A percentile compares a stretch with the other conserved stretches of the same genome.
These are phyloP conservation scores for Collybia nuda DNA, from an alignment of 768 basidiomycete genomes.

Conservation along the genomic window DNA sequence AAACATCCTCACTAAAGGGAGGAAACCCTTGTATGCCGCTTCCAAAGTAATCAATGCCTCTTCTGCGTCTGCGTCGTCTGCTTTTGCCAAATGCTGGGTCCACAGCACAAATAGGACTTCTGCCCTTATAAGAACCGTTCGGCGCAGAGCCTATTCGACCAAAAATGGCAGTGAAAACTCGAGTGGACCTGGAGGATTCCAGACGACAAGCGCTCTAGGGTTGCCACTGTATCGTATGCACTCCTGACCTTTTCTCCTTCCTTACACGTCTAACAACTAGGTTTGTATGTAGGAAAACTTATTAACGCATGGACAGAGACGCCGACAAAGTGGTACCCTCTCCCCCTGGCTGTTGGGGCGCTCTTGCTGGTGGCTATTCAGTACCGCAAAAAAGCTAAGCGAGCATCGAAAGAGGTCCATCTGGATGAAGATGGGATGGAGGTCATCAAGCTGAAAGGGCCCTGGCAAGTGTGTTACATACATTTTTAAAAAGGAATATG, in stretches of 20 bases:
- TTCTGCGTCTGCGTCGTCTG: constrained; percentile 44
- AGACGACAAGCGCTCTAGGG: constrained; percentile 21
- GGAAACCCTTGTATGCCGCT: constrained; percentile 56
- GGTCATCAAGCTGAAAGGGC: constrained; percentile 79
- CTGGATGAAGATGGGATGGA: constrained; percentile 85
- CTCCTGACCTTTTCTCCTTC: background rate
- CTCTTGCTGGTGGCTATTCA: constrained; percentile 81
- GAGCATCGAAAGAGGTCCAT: constrained; percentile 60
- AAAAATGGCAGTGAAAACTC: constrained; percentile 26
- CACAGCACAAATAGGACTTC: constrained; percentile 54
- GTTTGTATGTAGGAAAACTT: constrained; percentile 49
- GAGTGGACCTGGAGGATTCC: constrained; percentile 19
- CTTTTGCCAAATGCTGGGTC: constrained; percentile 51
- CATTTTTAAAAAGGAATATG: background rate
- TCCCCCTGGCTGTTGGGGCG: constrained; percentile 88
- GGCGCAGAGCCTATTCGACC: constrained; percentile 39
- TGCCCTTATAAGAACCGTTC: constrained; percentile 45
- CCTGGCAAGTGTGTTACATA: constrained; percentile 76
- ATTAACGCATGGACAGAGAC: constrained; percentile 82
- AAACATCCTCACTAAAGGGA: constrained; percentile 48
- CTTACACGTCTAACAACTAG: constrained; percentile 6
- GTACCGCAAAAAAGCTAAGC: constrained; percentile 59
- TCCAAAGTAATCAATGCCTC: constrained; percentile 54
- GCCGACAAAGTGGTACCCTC: constrained; percentile 93
- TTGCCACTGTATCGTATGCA: constrained; percentile 55